Base-by-base conservation (phyloP, 1,284 basidiomycete genomes). In the Golubevia pallescens region DNA sequence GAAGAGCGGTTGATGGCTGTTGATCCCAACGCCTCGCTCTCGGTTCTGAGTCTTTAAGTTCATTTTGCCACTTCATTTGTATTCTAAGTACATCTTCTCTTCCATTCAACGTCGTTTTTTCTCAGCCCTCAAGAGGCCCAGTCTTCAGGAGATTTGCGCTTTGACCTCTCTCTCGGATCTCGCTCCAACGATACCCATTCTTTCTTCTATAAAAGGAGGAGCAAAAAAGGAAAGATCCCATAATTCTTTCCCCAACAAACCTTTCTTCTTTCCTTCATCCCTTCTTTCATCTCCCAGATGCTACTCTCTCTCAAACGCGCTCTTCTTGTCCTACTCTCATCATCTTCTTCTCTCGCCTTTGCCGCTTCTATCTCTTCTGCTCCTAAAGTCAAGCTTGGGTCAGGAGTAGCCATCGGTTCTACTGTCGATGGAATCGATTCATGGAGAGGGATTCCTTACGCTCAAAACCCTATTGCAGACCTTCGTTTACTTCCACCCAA, bases 41-140 rank as follows among this genome's bases (percentile, higher is more conserved):
- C 82, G 79, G 89, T 89, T 90, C 76, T 89, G 88, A 7, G 79
- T 24, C 8, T 85, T 75, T 1, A 88, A 88, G 58, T 88, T 86
- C 38, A 89, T 79, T 74, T 90, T 89, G 53, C 88, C 87, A 4
- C 81, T 76, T 34, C 88, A 88, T 58, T 89, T 87, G 42, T 87
- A 81, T 60, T 87, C 87, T 8, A 82, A 81, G 7, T 87, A 88
- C 14, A 90, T 87, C n/a, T 85, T 86, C 23, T 87, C 87, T 6
- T 86, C 86, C 58, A 87, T 86, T 65, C 89, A 87, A 89, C 87
- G 28, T 86, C 86, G 65, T 87, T 86, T 20, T 75, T 87, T 87
- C 88, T 75, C 56, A 34, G 64, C 62, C 24, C 48, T 60, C 24
- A 58, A 51, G 38, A 28, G 48, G 23, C 38, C n/a, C 19, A 34